Evolutionary conservation across 2,329 filamentous ascomycete species (phyloP), one percentile per base, ranked within the genome.

Genomic region (Alternaria triticimaculans): DNA sequence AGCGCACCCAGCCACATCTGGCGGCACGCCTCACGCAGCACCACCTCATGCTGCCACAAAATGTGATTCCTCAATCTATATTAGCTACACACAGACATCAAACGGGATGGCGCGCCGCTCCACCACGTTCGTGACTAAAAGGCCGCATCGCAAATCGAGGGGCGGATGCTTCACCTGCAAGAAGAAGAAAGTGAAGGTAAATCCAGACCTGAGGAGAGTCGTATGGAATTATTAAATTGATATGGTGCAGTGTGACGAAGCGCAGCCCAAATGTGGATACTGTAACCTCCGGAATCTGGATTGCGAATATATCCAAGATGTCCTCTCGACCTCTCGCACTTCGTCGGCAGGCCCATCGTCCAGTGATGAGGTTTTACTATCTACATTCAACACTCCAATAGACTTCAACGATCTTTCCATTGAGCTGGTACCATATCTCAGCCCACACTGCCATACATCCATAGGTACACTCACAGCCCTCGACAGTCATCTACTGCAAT

Each of bases 161-260:
- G 68, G 68, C 44, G 76, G 76, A 4, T 79, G 76, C 55, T 41
- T 66, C 4, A 77, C 69, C 9, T 79, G 76, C 60, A 79, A 78
- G 57, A 66, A 66, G 18, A 79, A 77, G 66, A 79, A 77, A 60
- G 73, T 78, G 10, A 79, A 79, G 70, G 76, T 78, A 65, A 41
- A 41, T 49, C 23, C 30, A 41, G 26, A 28, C 20, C 1, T 11
- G 2, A 45, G 9, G 12, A 5, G 12, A 23, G 15, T 5, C 8
- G 18, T n/a, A 49, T 44, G 2, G 14, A n/a, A 26, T 6, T 11
- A n/a, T 26, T 1, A 14, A 18, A 60, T 12, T 68, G 28, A 65
- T 54, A 0, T 33, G 7, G 30, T 11, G 10, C 37, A 79, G 76
- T 79, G 76, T 55, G 74, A 79, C 66, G 76, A 79, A 60, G 23